phyloP scores from a whole-genome alignment of 164 flowering plant species.

The Paratinospora sagittata region DNA sequence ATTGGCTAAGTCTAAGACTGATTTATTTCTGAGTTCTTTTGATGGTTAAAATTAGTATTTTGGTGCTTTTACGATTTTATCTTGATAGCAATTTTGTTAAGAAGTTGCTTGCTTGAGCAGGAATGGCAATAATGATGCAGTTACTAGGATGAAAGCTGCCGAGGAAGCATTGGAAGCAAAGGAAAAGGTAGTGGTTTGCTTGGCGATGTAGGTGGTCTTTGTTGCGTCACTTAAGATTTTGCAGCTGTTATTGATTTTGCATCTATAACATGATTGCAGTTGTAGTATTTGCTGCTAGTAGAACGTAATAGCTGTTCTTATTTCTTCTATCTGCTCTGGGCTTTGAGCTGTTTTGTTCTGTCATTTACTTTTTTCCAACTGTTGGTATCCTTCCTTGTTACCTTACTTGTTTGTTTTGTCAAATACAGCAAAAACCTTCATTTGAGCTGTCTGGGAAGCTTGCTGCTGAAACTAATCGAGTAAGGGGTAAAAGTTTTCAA shows the following conservation, averaged over 20 bases:
- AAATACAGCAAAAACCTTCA: conserved; percentile 86
- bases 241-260: not conserved
- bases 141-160: conserved; percentile 80
- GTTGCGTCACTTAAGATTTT: not conserved
- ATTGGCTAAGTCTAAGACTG: too few species aligned
- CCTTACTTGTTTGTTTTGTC: not conserved
- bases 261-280: not conserved
- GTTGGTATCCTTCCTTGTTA: not conserved
- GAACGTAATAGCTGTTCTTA: not conserved
- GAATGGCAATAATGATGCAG: conserved; percentile 57
- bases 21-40: not conserved
- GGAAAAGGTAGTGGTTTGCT: conserved; percentile 46
- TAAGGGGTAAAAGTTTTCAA: conserved; percentile 52
- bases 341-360: not conserved
- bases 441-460: conserved; percentile 98
- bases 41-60: not conserved
- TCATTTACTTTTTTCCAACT: not conserved
- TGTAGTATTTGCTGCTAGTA: not conserved
- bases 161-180: conserved; percentile 72
- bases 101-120: conserved; percentile 29
- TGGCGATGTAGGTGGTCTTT: not conserved
- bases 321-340: conserved; percentile 4
- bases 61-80: not conserved
- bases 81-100: conserved; percentile 5
- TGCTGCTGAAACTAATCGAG: conserved; percentile 93